Evolutionary conservation across 225 moss, liverwort and hornwort species (phyloP).

Genomic region (Marchantia paleacea): DNA sequence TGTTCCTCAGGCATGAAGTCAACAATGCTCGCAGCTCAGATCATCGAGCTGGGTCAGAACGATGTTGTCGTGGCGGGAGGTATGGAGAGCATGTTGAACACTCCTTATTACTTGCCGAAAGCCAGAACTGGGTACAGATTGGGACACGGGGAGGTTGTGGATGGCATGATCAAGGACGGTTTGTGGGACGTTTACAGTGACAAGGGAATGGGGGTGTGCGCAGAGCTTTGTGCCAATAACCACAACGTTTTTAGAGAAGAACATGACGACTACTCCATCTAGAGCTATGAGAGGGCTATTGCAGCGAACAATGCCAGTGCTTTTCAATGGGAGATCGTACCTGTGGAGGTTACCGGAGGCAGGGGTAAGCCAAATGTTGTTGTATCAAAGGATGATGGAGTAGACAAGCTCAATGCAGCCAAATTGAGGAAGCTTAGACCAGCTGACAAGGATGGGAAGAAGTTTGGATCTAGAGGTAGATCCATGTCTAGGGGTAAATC

Average conservation of each 20-base stretch:
- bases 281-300: slow-evolving; percentile 89
- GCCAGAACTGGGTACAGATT: slow-evolving; percentile 85
- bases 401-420: slow-evolving; percentile 94
- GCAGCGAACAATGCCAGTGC: slow-evolving; percentile 73
- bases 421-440: slow-evolving; percentile 91
- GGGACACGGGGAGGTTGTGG: slow-evolving; percentile 93
- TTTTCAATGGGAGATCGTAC: slow-evolving; percentile 86
- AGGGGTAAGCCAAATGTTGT: slow-evolving; percentile 69
- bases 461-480: no score
- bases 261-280: slow-evolving; percentile 77
- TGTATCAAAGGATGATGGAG: slow-evolving; percentile 87
- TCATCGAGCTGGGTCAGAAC: slow-evolving; percentile 83
- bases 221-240: slow-evolving; percentile 80
- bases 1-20: slow-evolving; percentile 99
- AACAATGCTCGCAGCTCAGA: slow-evolving; percentile 86
- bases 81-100: slow-evolving; percentile 98
- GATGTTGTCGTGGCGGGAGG: slow-evolving; percentile 93
- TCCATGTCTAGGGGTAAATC: no score
- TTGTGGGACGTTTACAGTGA: slow-evolving; percentile 98
- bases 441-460: slow-evolving; percentile 86
- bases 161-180: slow-evolving; percentile 98
- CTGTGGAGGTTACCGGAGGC: slow-evolving; percentile 89
- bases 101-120: slow-evolving; percentile 95
- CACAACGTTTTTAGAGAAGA: slow-evolving; percentile 61
- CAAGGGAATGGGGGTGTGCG: slow-evolving; percentile 71